Base-by-base conservation (phyloP, 1,284 basidiomycete genomes). In the Rugiboletus extremiorientalis region DNA sequence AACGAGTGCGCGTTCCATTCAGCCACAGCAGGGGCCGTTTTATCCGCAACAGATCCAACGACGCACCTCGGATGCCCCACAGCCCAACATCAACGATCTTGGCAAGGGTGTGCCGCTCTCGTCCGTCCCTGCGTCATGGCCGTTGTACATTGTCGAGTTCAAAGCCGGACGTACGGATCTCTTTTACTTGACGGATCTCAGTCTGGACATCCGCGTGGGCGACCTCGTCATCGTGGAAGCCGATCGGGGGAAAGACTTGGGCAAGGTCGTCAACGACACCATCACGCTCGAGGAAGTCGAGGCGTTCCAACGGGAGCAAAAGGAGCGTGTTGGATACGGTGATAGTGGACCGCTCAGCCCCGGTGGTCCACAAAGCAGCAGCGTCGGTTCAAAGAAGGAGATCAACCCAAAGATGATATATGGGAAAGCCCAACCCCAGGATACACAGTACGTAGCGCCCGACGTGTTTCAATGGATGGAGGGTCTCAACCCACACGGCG, bases 221-320 rank as follows among this genome's bases (percentile, higher is more conserved):
- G 96, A 98, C 71, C 77, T 96, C 43, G 96, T 98, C 55, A 94
- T 98, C 62, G 96, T 98, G 20, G 96, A 98, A 74, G 96, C 95
- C 11, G 96, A 98, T 73, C 82, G 96, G 27, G 96, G 96, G 22
- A 92, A 91, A 71, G 96, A 98, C 74, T 70, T 98, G 47, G 95
- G 95, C 34, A 93, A 90, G 69, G 89, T 97, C 25, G 83, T 94
- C 51, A 94, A 94, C 68, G 92, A 94, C 71, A 88, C 86, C 56
- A 91, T 96, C 66, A 92, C 94, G n/a, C 81, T 95, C 10, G 86
- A 87, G 33, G 93, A 98, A 72, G 93, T 98, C 46, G 91, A 96
- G 73, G 86, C 86, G 56, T 96, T 92, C 77, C 92, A 95, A 74
- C 64, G 76, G 61, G 72, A 80, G 69, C 73, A 65, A 71, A 72